phyloP scores from a whole-genome alignment of 768 basidiomycete species.

The Mrakia gelida region DNA sequence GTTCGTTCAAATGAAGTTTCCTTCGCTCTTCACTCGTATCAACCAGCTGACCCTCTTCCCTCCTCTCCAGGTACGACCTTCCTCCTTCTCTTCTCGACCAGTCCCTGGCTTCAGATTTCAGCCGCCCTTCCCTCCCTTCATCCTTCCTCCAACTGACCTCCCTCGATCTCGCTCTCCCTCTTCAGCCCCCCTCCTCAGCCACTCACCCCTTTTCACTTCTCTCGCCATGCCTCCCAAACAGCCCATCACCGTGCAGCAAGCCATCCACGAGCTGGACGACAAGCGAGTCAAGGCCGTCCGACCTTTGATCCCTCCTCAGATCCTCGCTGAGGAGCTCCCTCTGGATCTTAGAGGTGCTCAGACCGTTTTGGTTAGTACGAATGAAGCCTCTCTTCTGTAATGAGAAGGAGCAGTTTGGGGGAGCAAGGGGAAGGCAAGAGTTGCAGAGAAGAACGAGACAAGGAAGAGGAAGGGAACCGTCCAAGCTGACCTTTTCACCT shows the following conservation, averaged over 20 bases:
- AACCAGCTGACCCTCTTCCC: too few relatives aligned
- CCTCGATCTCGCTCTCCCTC: not conserved
- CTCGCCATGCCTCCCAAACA: not conserved
- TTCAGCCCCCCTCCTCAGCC: not conserved
- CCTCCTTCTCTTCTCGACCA: not conserved
- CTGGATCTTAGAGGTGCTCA: constrained; percentile 68
- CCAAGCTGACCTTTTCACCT: constrained; percentile 39
- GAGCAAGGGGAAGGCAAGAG: not conserved
- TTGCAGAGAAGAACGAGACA: constrained; percentile 57
- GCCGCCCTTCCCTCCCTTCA: not conserved
- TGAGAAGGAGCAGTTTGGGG: not conserved
- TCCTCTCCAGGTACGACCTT: too few relatives aligned
- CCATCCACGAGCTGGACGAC: constrained; percentile 71
- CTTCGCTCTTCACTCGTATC: too few relatives aligned
- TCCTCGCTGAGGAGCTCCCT: constrained; percentile 74
- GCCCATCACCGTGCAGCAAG: constrained; percentile 29
- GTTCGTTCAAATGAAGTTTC: too few relatives aligned
- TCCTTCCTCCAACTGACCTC: not conserved
- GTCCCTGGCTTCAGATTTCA: not conserved
- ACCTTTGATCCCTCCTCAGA: constrained; percentile 89
- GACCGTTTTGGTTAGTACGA: constrained; percentile 58
- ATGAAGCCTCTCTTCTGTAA: not conserved
- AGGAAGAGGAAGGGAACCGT: constrained; percentile 47
- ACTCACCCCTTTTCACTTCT: not conserved
- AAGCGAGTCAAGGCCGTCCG: constrained; percentile 77